Evolutionary conservation across 2,329 filamentous ascomycete species (phyloP), one percentile per base, ranked within the genome.

Genomic region (Ambrosiella xylebori): DNA sequence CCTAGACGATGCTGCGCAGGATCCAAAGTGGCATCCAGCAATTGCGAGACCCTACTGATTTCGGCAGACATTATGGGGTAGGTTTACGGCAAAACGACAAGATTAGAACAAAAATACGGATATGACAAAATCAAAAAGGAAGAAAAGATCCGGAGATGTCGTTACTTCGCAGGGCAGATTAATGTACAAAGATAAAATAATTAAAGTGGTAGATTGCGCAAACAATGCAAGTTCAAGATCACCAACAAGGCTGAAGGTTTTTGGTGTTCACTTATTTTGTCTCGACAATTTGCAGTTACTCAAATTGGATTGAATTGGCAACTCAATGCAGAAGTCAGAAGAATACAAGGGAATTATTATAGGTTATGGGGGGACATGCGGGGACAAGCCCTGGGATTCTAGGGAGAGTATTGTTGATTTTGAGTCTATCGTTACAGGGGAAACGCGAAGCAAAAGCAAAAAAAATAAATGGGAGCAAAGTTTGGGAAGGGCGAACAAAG

Each of bases 1-100:
- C 91, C 91, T 84, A 94, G 85, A 71, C 88, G 90, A 71, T 91
- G 88, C 71, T 91, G 83, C 63, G 79, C 76, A 15, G 88, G 88
- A 71, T 96, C 88, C 66, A 97, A 79, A 66, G 89, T 97, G 66
- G 88, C 88, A 71, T 94, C 81, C 63, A 98, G 82, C 70, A 97
- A 79, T 76, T 88, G 82, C 63, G 88, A 85, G 70, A 96, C 75
- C 61, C 73, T 71, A 64, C 72, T 73, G 66, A 80, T 74, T 63
- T 79, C 73, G 64, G 76, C 72, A 67, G 77, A 76, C 78, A 81
- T 81, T 67, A 64, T 76, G 54, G 37, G 38, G 45, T 44, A 37
- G 17, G 55, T 53, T 51, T 40, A 19, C 45, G 47, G 41, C 44
- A 54, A 54, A 55, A 57, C 44, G 41, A 51, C 35, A 12, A 54